Base-by-base conservation (phyloP, 768 basidiomycete genomes). In the Royoungia palumana region DNA sequence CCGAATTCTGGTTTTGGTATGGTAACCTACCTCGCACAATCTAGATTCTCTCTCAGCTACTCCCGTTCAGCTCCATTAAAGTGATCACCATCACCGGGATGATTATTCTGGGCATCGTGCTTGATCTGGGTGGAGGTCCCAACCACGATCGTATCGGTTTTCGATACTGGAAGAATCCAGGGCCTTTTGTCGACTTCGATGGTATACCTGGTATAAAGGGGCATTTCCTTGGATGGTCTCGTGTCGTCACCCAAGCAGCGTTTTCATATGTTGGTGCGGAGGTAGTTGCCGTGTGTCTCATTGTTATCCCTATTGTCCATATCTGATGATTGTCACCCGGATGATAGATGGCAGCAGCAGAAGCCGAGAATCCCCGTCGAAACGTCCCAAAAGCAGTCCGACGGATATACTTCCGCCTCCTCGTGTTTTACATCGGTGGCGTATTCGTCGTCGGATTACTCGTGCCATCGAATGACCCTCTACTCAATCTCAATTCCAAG, bases 261-360 rank as follows among this genome's bases (percentile, higher is more conserved):
- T 81, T 81, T 65, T 74, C 77, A 13, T 80, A 73, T 60, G 73
- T 76, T 43, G 82, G 81, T 25, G 77, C 78, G 2, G 81, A 81
- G 55, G 59, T 69, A 17, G 70, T 72, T 32, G 72, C 71, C 35
- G 67, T 70, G 49, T 35, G 62, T 56, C 14, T 28, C 22, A 19
- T 6, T 3, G 19, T 36, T 35, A 17, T 47, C 35, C 27, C 32
- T 11, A 43, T 14, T 30, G 35, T 24, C 10, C 16, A 20, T 14
- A 13, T 42, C 42, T 47, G 34, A 21, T 30, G 4, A 35, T 16
- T 44, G 21, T 46, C 32, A 24, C 28, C 8, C 43, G n/a, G 12
- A 19, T 21, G 16, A 36, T 37, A 70, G 65, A 68, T 71, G 39
- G 62, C 73, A 10, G 71, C 71, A 5, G 75, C 69, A 5, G 72